Evolutionary conservation across 2,329 filamentous ascomycete species (phyloP).

Genomic region (Cylindrodendrum hubeiense): DNA sequence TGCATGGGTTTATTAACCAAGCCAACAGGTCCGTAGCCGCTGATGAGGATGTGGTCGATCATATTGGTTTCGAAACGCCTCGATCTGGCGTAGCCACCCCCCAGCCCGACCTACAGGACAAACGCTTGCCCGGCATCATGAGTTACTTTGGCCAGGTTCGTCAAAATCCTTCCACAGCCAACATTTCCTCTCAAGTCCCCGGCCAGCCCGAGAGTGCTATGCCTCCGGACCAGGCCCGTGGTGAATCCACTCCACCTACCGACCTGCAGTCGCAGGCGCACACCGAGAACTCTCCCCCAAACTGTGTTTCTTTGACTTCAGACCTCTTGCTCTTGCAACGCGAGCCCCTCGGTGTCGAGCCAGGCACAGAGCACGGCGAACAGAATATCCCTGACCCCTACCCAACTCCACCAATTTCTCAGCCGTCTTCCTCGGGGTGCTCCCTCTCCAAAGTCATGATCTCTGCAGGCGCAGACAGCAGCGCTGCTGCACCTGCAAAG

Average conservation of each 20-base stretch:
- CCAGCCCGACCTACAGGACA: constrained; percentile 92
- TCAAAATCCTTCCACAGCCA: constrained; percentile 77
- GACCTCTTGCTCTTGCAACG: constrained; percentile 41
- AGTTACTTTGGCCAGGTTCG: constrained; percentile 99
- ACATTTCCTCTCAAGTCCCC: constrained; percentile 51
- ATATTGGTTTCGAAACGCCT: constrained; percentile 87
- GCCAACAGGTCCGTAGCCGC: constrained; percentile 65
- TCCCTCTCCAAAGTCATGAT: constrained; percentile 46
- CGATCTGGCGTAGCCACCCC: constrained; percentile 94
- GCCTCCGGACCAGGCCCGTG: constrained; percentile 39
- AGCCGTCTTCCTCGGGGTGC: constrained; percentile 54
- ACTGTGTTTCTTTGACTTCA: constrained; percentile 36
- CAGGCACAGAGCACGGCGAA: constrained; percentile 38
- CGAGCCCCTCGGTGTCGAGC: constrained; percentile 38
- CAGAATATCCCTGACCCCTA: constrained; percentile 54
- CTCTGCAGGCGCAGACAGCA: constrained; percentile 40
- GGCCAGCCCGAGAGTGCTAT: constrained; percentile 52
- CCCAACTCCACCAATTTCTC: constrained; percentile 70
- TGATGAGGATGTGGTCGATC: constrained; percentile 80
- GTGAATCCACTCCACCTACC: constrained; percentile 48
- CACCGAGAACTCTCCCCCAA: constrained; percentile 40
- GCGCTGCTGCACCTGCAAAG: constrained; percentile 36
- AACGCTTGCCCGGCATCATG: constrained; percentile 94
- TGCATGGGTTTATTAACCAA: constrained; percentile 64
- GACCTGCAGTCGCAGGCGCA: constrained; percentile 45